phyloP scores from a whole-genome alignment of 2,329 filamentous ascomycete genomes.

The Colletotrichum sp. region DNA sequence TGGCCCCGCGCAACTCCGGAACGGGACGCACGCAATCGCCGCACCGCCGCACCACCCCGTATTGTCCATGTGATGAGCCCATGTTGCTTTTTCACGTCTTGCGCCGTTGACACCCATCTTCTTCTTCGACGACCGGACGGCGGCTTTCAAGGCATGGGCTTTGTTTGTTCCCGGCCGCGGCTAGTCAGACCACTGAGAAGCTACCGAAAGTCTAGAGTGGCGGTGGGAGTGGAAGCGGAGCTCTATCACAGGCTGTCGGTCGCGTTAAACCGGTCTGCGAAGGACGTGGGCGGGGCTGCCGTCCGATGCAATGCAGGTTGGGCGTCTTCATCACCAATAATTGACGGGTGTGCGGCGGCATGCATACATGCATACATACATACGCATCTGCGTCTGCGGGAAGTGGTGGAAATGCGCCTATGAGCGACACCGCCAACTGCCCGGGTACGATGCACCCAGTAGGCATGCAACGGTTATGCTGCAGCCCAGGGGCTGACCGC shows the following conservation, averaged over 20 bases:
- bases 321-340: constrained; percentile 18
- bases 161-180: constrained; percentile 6
- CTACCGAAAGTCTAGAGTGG: not conserved
- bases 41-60: not conserved
- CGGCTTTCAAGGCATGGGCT: not conserved
- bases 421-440: constrained; percentile 17
- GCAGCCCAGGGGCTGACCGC: constrained; percentile 6
- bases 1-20: constrained; percentile 8
- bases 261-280: constrained; percentile 5
- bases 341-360: constrained; percentile 16
- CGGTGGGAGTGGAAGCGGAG: constrained; percentile 7
- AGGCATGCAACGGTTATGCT: not conserved
- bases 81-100: constrained; percentile 9
- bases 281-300: not conserved
- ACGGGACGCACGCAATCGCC: constrained; percentile 15
- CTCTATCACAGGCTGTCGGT: constrained; percentile 5
- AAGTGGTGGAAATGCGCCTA: constrained; percentile 15
- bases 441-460: constrained; percentile 14
- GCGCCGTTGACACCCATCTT: constrained; percentile 8
- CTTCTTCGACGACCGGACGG: not conserved
- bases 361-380: constrained; percentile 14
- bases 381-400: constrained; percentile 13
- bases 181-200: constrained; percentile 16
- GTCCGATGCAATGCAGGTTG: constrained; percentile 19
- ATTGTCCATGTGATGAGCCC: constrained; percentile 13